Conservation (phyloP, 2,329 filamentous ascomycete species). For the Endothia cerciana region DNA sequence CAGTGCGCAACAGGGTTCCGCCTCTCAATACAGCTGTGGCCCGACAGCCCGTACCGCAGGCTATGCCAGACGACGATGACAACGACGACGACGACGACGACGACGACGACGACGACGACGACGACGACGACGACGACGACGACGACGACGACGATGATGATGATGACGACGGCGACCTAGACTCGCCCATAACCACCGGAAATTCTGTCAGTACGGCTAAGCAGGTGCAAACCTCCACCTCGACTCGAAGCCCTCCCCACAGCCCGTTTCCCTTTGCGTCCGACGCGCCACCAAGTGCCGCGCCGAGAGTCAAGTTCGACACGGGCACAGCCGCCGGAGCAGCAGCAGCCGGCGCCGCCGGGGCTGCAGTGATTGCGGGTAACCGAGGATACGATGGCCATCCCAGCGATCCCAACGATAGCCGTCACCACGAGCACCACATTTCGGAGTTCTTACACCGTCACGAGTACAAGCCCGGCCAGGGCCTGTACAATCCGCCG, state of each 20-base stretch:
- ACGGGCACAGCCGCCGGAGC: conserved; percentile 18
- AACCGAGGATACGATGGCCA: conserved; percentile 35
- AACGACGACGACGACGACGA: conserved; percentile 29
- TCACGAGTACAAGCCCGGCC: conserved; percentile 50
- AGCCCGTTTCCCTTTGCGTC: conserved; percentile 20
- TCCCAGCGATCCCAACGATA: conserved; percentile 39
- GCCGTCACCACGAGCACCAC: conserved; percentile 32
- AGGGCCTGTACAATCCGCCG: conserved; percentile 62
- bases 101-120: conserved; percentile 26
- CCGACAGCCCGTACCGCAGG: conserved; percentile 17
- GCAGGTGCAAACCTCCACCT: conserved; percentile 25
- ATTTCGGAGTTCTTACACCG: conserved; percentile 49
- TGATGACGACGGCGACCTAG: conserved; percentile 28
- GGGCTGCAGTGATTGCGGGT: conserved; percentile 18
- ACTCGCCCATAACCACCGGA: conserved; percentile 28
- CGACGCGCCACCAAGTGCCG: conserved; percentile 10
- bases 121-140: conserved; percentile 28
- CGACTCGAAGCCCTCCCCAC: conserved; percentile 28
- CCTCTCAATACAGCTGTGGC: conserved; percentile 21
- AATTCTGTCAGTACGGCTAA: conserved; percentile 33
- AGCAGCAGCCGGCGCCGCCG: too few relatives aligned
- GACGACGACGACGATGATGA: conserved; percentile 14
- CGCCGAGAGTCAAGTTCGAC: conserved; percentile 18
- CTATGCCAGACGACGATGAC: conserved; percentile 16
- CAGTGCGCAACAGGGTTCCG: conserved; percentile 27